These are phyloP conservation scores for Dalbergia cochinchinensis DNA, from an alignment of 306 rosid species.

Conservation along the genomic window DNA sequence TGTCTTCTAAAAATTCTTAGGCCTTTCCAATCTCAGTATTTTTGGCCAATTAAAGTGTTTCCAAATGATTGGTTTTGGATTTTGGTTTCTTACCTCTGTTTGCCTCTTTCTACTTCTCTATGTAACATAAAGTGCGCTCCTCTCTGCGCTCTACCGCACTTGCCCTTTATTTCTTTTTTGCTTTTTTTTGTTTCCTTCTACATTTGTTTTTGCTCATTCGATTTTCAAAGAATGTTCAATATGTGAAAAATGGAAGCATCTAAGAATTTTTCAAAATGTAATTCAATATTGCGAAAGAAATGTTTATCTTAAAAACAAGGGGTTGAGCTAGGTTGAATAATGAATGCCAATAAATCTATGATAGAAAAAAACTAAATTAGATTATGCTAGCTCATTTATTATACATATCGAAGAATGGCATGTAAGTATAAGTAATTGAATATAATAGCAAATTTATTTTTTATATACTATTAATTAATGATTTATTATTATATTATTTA, in stretches of 20 bases:
- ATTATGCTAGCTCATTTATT: background rate
- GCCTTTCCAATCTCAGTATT: conserved; percentile 1
- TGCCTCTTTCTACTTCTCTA: background rate
- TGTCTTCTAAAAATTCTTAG: background rate
- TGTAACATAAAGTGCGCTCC: conserved; percentile 12
- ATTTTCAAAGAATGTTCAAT: background rate
- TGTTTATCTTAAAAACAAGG: background rate
- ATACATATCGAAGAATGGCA: background rate
- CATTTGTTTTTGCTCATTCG: background rate
- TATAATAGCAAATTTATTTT: background rate
- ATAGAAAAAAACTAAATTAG: background rate
- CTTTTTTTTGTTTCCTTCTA: background rate
- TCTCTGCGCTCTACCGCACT: conserved; percentile 52
- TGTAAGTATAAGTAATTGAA: background rate
- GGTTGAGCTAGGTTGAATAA: background rate
- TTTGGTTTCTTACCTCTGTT: background rate
- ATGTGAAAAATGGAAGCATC: background rate
- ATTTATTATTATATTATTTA: background rate
- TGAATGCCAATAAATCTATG: background rate
- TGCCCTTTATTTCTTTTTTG: background rate
- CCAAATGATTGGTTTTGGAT: conserved; percentile 45
- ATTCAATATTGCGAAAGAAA: background rate
- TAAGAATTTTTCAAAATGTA: background rate
- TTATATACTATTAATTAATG: background rate
- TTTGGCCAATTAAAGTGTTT: conserved; percentile 23